Evolutionary conservation across 1,139 yeast species (phyloP).

Genomic region (Spathaspora sp.): DNA sequence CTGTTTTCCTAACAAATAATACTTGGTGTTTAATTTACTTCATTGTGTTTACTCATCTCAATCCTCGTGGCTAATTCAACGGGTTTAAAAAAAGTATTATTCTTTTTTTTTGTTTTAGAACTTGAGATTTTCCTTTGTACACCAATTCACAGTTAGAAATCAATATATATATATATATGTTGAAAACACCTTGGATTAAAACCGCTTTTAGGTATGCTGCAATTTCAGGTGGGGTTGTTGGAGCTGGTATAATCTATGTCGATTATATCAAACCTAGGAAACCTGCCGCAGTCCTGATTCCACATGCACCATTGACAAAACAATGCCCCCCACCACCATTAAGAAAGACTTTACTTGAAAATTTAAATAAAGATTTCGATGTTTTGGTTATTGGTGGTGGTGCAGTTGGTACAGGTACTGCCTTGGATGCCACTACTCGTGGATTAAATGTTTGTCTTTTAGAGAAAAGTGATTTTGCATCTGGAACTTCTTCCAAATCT

Average conservation of each 20-base stretch:
- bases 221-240: conserved; percentile 35
- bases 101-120: not conserved
- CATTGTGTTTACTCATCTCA: not conserved
- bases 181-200: conserved; percentile 22
- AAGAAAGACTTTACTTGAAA: conserved; percentile 33
- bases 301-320: conserved; percentile 40
- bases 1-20: not conserved
- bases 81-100: not conserved
- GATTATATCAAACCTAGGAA: conserved; percentile 43
- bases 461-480: conserved; percentile 86
- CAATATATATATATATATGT: not conserved
- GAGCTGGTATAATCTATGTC: conserved; percentile 41
- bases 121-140: too few relatives aligned
- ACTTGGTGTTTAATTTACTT: not conserved
- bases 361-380: conserved; percentile 61
- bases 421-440: conserved; percentile 87
- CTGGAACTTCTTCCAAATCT: conserved; percentile 93
- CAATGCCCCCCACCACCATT: conserved; percentile 36
- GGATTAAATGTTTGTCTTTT: conserved; percentile 86
- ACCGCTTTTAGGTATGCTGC: conserved; percentile 18
- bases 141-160: not conserved
- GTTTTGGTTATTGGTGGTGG: conserved; percentile 91
- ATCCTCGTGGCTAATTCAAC: not conserved
- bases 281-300: conserved; percentile 28
- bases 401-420: conserved; percentile 93